phyloP scores from a whole-genome alignment of 345 rosid species.

The Populus nigra region DNA sequence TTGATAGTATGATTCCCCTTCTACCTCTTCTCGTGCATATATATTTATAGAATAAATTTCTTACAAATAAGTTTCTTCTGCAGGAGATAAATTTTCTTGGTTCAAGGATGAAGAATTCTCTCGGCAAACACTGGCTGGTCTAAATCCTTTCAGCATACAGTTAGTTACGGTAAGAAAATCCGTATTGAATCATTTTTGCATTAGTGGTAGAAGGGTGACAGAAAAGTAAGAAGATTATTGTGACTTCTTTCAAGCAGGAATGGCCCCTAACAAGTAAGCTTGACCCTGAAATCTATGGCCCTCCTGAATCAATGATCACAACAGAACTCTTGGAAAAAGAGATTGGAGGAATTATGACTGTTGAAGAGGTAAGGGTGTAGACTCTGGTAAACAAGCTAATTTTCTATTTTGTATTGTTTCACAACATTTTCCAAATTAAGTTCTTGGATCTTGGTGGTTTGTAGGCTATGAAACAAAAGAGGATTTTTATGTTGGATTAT shows the following conservation, averaged over 20 bases:
- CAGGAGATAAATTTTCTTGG: constrained; percentile 24
- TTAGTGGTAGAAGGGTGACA: too few species aligned
- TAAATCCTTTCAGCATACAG: constrained; percentile 56
- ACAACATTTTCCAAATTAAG: not conserved
- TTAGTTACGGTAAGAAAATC: constrained; percentile 47
- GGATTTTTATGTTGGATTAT: constrained; percentile 51
- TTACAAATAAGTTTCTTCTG: not conserved
- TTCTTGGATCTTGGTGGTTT: not conserved
- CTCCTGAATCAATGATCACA: constrained; percentile 63
- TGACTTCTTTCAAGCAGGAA: constrained; percentile 37
- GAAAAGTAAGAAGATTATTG: too few species aligned
- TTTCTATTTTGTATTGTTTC: not conserved
- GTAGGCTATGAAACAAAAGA: constrained; percentile 24
- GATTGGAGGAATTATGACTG: constrained; percentile 51
- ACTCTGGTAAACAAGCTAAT: not conserved
- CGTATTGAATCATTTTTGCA: too few species aligned
- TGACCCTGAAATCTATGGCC: constrained; percentile 63
- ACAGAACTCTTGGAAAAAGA: constrained; percentile 44
- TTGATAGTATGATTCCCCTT: constrained; percentile 1
- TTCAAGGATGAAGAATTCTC: constrained; percentile 62
- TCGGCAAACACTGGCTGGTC: constrained; percentile 75
- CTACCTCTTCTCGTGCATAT: too few species aligned
- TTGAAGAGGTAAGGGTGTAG: constrained; percentile 46
- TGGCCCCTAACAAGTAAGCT: constrained; percentile 78
- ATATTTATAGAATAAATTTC: not conserved